Percentiles rank a stretch among this genome's conserved stretches.
Evolutionary conservation across 495 filamentous ascomycete genomes (phyloP).

Genomic region (Neurospora sp.): DNA sequence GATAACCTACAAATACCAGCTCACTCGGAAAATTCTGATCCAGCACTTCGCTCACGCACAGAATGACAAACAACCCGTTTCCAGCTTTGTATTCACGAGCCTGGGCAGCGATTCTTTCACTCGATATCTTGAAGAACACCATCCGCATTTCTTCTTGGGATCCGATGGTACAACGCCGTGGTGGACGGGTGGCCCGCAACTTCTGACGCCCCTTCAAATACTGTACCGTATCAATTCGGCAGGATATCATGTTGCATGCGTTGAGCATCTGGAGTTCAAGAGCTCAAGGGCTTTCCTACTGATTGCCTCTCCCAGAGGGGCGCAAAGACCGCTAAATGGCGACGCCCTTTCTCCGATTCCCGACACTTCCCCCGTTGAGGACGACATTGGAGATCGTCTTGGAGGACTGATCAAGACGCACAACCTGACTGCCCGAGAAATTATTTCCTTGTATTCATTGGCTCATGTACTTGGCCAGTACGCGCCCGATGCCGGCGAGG

Average conservation of each 20-base stretch:
- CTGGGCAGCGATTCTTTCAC: slow-evolving; percentile 35
- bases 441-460: slow-evolving; percentile 8
- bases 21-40: slow-evolving; percentile 52
- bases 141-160: slow-evolving; percentile 59
- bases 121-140: slow-evolving; percentile 39
- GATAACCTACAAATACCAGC: slow-evolving; percentile 38
- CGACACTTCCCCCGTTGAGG: not conserved
- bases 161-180: slow-evolving; percentile 30
- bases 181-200: not conserved
- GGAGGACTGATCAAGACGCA: not conserved
- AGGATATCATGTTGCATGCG: slow-evolving; percentile 17
- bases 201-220: not conserved
- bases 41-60: slow-evolving; percentile 41
- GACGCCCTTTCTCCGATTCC: not conserved
- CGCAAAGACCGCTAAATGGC: not conserved
- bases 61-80: not conserved
- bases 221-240: slow-evolving; percentile 7
- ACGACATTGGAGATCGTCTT: not conserved
- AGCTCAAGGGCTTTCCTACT: slow-evolving; percentile 19
- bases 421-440: slow-evolving; percentile 8
- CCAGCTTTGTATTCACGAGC: slow-evolving; percentile 20
- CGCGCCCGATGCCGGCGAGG: not conserved
- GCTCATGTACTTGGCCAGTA: slow-evolving; percentile 3
- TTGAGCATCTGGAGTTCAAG: slow-evolving; percentile 18
- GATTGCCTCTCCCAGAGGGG: not conserved